A percentile compares a stretch with the other conserved stretches of the same genome.
Conservation (phyloP, 352 stramenopile genomes). For the Phytophthora fragariae region DNA sequence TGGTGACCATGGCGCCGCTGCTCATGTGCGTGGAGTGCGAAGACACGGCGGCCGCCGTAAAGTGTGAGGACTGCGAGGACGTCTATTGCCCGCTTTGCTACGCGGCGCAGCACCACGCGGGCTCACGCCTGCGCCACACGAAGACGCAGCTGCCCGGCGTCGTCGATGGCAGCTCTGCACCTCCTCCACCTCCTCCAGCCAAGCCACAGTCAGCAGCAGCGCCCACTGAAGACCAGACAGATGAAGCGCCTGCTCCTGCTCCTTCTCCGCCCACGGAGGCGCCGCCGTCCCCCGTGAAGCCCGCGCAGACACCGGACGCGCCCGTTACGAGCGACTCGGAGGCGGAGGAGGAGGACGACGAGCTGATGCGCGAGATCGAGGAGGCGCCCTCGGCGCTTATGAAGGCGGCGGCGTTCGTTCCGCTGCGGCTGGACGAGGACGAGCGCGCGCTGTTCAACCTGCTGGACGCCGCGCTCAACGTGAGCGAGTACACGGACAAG, state of each 20-base stretch:
- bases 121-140: slow-evolving; percentile 55
- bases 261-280: background rate
- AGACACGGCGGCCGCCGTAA: slow-evolving; percentile 74
- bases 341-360: slow-evolving; percentile 28
- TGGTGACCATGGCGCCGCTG: slow-evolving; percentile 25
- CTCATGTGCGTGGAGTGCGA: slow-evolving; percentile 88
- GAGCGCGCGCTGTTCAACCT: slow-evolving; percentile 83
- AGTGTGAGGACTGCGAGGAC: slow-evolving; percentile 75
- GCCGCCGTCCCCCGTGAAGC: slow-evolving; percentile 17
- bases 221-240: background rate
- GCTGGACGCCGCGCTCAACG: slow-evolving; percentile 83
- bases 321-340: slow-evolving; percentile 45
- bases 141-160: slow-evolving; percentile 38
- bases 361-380: slow-evolving; percentile 47
- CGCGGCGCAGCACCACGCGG: slow-evolving; percentile 71
- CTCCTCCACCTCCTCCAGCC: slow-evolving; percentile 7
- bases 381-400: slow-evolving; percentile 32
- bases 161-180: background rate
- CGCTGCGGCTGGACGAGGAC: slow-evolving; percentile 67
- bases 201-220: background rate
- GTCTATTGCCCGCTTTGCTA: slow-evolving; percentile 85
- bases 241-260: background rate
- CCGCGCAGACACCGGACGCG: slow-evolving; percentile 6
- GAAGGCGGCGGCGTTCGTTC: slow-evolving; percentile 64
- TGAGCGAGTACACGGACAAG: slow-evolving; percentile 94